Evolutionary conservation across 2,329 filamentous ascomycete species (phyloP).

Genomic region (Colletotrichum sp.): DNA sequence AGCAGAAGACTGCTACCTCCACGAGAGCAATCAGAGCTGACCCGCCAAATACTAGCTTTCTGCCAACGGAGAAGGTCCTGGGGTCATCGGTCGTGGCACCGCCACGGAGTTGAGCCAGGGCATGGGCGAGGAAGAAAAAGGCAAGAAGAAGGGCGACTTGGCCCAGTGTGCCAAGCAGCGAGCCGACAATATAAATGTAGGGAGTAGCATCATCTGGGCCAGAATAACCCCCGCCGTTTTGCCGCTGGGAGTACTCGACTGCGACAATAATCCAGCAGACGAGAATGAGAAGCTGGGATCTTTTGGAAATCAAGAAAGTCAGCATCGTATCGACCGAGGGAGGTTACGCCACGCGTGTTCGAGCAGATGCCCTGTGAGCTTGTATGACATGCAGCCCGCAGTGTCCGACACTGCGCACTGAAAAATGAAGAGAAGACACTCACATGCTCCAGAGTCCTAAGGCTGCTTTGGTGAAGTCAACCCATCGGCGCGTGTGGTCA

Average conservation of each 20-base stretch:
- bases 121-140: slow-evolving; percentile 14
- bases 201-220: neutral
- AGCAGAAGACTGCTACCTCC: neutral
- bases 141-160: slow-evolving; percentile 13
- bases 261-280: neutral
- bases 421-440: slow-evolving; percentile 3
- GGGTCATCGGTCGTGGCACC: neutral
- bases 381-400: neutral
- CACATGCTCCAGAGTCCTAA: slow-evolving; percentile 29
- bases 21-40: neutral
- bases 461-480: slow-evolving; percentile 27
- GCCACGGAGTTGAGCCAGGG: neutral
- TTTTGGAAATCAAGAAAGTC: neutral
- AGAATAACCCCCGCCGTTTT: neutral
- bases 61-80: neutral
- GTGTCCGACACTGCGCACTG: neutral
- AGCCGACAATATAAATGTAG: neutral
- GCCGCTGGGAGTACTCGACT: neutral
- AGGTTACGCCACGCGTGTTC: neutral
- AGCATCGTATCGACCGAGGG: neutral
- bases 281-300: neutral
- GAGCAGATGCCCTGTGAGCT: neutral
- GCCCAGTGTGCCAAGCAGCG: neutral
- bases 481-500: slow-evolving; percentile 28
- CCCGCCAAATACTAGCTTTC: neutral